A percentile compares a stretch with the other conserved stretches of the same genome.
Conservation (phyloP, 352 stramenopile genomes). For the Phytophthora palmivora region DNA sequence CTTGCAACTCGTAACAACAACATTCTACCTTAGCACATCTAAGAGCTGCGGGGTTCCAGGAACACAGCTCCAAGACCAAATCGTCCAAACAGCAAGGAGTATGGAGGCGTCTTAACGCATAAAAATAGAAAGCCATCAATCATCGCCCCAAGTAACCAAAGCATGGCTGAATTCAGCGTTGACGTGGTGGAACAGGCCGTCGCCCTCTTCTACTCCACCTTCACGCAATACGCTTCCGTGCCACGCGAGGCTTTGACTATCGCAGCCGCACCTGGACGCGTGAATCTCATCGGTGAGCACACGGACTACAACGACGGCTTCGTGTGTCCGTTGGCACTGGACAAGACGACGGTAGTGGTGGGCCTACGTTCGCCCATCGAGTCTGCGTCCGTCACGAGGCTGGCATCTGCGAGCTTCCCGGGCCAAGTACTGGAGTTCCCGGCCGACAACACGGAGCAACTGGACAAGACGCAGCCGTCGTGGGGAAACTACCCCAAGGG, state of each 20-base stretch:
- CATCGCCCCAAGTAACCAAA: too few relatives aligned
- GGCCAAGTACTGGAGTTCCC: conserved; percentile 56
- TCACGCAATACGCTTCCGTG: conserved; percentile 43
- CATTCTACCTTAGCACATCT: too few relatives aligned
- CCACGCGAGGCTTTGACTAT: conserved; percentile 58
- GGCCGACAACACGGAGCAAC: conserved; percentile 55
- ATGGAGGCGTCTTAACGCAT: too few relatives aligned
- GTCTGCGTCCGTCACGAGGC: conserved; percentile 30
- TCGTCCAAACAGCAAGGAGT: too few relatives aligned
- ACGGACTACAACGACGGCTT: conserved; percentile 97
- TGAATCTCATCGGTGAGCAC: conserved; percentile 98
- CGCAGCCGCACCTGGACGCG: conserved; percentile 88
- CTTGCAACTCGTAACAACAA: too few relatives aligned
- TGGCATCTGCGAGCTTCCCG: conserved; percentile 72
- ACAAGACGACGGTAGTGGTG: conserved; percentile 91
- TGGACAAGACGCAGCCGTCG: conserved; percentile 52
- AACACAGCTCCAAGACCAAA: too few relatives aligned
- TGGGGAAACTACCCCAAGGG: conserved; percentile 96
- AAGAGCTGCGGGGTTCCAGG: too few relatives aligned
- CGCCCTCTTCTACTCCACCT: conserved; percentile 67
- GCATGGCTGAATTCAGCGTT: too few relatives aligned
- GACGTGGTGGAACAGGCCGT: too few relatives aligned
- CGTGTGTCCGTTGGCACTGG: conserved; percentile 94
- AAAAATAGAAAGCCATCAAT: too few relatives aligned
- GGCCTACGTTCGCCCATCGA: conserved; percentile 43